A percentile compares a stretch with the other conserved stretches of the same genome.
These are phyloP conservation scores for Chaetomium cochliodes DNA, from an alignment of 495 filamentous ascomycete species.

Conservation along the genomic window DNA sequence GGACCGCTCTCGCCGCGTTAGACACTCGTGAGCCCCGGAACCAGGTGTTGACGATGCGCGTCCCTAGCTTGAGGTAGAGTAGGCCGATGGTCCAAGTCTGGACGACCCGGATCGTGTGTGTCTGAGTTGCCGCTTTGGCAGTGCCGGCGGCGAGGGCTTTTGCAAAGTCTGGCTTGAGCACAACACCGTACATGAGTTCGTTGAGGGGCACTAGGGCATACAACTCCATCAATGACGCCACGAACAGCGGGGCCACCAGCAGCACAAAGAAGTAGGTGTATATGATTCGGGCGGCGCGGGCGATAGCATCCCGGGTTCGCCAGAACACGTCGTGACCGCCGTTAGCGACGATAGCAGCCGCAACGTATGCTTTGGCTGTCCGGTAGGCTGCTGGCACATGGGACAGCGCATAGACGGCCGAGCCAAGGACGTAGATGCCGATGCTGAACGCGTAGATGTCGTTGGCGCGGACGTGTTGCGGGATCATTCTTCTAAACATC, in stretches of 20 bases:
- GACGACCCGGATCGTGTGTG: constrained; percentile 80
- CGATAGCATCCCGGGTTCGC: constrained; percentile 26
- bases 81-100: constrained; percentile 94
- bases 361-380: constrained; percentile 34
- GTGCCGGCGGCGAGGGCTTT: neutral
- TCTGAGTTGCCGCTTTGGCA: constrained; percentile 33
- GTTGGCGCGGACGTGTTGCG: constrained; percentile 69
- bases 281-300: constrained; percentile 48
- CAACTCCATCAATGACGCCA: constrained; percentile 78
- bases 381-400: constrained; percentile 51
- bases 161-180: constrained; percentile 13
- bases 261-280: constrained; percentile 73
- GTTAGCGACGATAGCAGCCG: constrained; percentile 30
- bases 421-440: constrained; percentile 75
- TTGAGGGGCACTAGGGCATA: constrained; percentile 88
- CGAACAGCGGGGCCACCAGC: constrained; percentile 76
- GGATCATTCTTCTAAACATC: constrained; percentile 67
- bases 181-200: constrained; percentile 63
- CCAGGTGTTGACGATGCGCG: constrained; percentile 63
- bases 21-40: constrained; percentile 65
- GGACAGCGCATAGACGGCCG: constrained; percentile 56
- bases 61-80: constrained; percentile 84
- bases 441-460: constrained; percentile 95
- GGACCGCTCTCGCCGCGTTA: constrained; percentile 68
- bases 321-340: constrained; percentile 40